Evolutionary conservation across 2,329 filamentous ascomycete species (phyloP).

Genomic region (Aschersonia sp.): DNA sequence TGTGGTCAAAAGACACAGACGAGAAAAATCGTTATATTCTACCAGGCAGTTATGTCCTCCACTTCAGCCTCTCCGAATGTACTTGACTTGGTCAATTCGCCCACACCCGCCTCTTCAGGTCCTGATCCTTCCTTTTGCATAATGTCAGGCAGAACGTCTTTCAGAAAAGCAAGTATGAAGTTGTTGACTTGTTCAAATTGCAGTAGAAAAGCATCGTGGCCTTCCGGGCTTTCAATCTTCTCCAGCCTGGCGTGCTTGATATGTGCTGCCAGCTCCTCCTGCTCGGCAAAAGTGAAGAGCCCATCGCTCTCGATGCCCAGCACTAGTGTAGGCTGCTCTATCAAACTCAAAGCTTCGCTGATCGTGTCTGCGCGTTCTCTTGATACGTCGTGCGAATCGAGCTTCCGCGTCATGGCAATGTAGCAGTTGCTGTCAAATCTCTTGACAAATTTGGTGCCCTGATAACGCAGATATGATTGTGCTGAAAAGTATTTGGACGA

Average conservation of each 20-base stretch:
- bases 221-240: constrained; percentile 86
- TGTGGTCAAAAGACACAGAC: too few relatives aligned
- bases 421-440: constrained; percentile 98
- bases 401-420: constrained; percentile 94
- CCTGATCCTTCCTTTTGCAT: constrained; percentile 51
- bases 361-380: constrained; percentile 56
- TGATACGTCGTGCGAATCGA: constrained; percentile 93
- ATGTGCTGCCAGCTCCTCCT: constrained; percentile 74
- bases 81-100: constrained; percentile 66
- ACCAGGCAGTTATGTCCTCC: constrained; percentile 94
- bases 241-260: constrained; percentile 67
- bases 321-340: constrained; percentile 80
- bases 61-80: constrained; percentile 94
- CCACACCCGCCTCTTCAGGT: constrained; percentile 36
- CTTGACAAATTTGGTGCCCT: constrained; percentile 91
- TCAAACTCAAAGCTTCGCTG: constrained; percentile 61
- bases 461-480: constrained; percentile 93
- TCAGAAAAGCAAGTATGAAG: constrained; percentile 73
- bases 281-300: constrained; percentile 92
- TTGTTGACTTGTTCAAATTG: constrained; percentile 96
- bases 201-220: constrained; percentile 89
- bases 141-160: constrained; percentile 72
- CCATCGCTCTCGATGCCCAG: constrained; percentile 93
- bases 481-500: constrained; percentile 91
- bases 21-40: constrained; percentile 10